These are phyloP conservation scores for Boletus vermiculosoides DNA, from an alignment of 768 basidiomycete species.

Conservation along the genomic window DNA sequence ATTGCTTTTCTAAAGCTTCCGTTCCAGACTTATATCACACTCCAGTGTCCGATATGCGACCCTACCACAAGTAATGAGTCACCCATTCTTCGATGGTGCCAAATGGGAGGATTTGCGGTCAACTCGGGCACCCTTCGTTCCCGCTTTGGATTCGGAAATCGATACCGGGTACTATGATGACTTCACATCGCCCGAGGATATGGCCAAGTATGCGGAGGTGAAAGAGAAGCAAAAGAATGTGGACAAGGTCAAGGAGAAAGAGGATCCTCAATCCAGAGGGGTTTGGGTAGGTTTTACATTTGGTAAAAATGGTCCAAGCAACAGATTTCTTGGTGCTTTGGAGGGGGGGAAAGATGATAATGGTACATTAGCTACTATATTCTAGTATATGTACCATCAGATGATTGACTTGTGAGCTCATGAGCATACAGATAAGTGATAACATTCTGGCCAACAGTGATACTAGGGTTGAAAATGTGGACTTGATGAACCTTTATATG, in stretches of 20 bases:
- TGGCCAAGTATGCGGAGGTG: slow-evolving; percentile 99
- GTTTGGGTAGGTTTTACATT: slow-evolving; percentile 94
- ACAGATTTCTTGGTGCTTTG: slow-evolving; percentile 26
- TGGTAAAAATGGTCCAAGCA: slow-evolving; percentile 79
- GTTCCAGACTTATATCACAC: slow-evolving; percentile 77
- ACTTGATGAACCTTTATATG: too few species aligned
- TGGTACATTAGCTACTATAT: slow-evolving; percentile 59
- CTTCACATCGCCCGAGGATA: slow-evolving; percentile 84
- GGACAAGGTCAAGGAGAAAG: slow-evolving; percentile 87
- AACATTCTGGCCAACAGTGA: too few species aligned
- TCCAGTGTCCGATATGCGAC: slow-evolving; percentile 76
- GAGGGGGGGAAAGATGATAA: slow-evolving; percentile 43
- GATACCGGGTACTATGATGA: slow-evolving; percentile 97
- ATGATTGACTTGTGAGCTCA: too few species aligned
- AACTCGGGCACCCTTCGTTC: slow-evolving; percentile 85
- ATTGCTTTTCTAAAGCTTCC: background rate
- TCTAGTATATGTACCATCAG: slow-evolving; percentile 34
- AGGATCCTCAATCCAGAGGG: slow-evolving; percentile 65
- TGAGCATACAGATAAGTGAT: too few species aligned
- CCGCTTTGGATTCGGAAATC: slow-evolving; percentile 88
- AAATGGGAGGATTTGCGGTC: slow-evolving; percentile 80
- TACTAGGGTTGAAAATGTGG: too few species aligned
- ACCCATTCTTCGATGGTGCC: slow-evolving; percentile 79
- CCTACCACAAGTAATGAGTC: slow-evolving; percentile 65
- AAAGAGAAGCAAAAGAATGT: slow-evolving; percentile 96